Evolutionary conservation across 129 eudicot genomes (phyloP), one percentile per base, ranked within the genome.

Genomic region (Escallonia rubra): DNA sequence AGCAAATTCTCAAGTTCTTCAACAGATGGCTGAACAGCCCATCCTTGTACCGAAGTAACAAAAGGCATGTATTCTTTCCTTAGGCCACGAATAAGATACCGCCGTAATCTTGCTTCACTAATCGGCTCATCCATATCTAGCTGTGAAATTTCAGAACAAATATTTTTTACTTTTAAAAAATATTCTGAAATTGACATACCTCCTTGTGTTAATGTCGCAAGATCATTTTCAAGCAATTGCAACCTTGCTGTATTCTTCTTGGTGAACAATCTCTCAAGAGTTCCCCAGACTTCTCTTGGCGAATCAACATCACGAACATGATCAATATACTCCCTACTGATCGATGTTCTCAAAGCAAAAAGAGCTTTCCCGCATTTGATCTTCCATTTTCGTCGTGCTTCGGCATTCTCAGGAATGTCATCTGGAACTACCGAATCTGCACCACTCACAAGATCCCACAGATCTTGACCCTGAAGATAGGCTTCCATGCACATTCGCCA

Each of bases 1-100:
- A 71, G 52, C 15, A 59, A 7, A 47, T 70, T 69, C 15, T 61
- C 52, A 6, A 63, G 50, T n/a, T n/a, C n/a, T n/a, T n/a, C n/a
- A n/a, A n/a, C n/a, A n/a, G n/a, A n/a, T 10, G 76, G 53, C 41
- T 62, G 76, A 13, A 50, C 63, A 49, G 53, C 43, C 76, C 63
- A 62, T 42, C 76, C 76, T 62, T 72, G 69, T 51, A 68, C 13
- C 0, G 73, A 68, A 42, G 55, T 57, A 14, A 68, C 57, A 60
- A 68, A 57, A 3, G 73, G 57, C 73, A 68, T 68, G 11, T 44
- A 68, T 47, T 68, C 73, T 68, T 68, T 68, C 34, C 64, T 12
- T 43, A 57, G 45, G 6, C 43, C 56, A 4, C 58, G 64, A 63
- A 72, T 64, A 43, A 72, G 77, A 64, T 48, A 43, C 2, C 47